Percentiles rank a stretch among this genome's conserved stretches.
Evolutionary conservation across 2,329 filamentous ascomycete species (phyloP).

Genomic region (Didymella glomerata): DNA sequence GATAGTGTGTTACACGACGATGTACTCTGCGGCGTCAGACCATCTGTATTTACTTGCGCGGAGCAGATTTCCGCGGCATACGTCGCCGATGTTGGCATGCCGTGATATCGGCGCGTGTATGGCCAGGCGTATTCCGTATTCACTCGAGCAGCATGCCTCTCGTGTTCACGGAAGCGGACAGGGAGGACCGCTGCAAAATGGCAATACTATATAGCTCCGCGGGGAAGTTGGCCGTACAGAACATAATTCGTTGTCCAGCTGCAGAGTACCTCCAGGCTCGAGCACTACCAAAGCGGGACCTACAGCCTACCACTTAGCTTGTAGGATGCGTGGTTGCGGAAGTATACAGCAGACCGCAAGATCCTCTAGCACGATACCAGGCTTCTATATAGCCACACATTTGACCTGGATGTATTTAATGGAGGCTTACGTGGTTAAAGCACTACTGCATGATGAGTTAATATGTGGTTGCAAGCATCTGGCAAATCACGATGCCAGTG

Average conservation of each 20-base stretch:
- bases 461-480: not conserved
- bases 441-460: not conserved
- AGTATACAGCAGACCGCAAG: not conserved
- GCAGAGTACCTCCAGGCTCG: not conserved
- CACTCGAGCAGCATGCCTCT: not conserved
- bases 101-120: not conserved
- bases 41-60: not conserved
- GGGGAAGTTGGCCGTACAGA: not conserved
- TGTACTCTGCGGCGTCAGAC: not conserved
- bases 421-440: not conserved
- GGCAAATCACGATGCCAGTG: not conserved
- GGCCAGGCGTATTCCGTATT: not conserved
- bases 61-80: not conserved
- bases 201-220: too few species aligned
- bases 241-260: not conserved
- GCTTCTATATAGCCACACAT: not conserved
- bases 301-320: not conserved
- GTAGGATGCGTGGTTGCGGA: not conserved
- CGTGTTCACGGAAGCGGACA: not conserved
- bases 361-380: not conserved
- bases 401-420: not conserved
- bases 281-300: not conserved
- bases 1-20: not conserved
- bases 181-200: not conserved
- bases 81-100: not conserved